These are phyloP conservation scores for Coemansia sp. DNA, from an alignment of 192 early-diverging fungal genomes.

Conservation along the genomic window DNA sequence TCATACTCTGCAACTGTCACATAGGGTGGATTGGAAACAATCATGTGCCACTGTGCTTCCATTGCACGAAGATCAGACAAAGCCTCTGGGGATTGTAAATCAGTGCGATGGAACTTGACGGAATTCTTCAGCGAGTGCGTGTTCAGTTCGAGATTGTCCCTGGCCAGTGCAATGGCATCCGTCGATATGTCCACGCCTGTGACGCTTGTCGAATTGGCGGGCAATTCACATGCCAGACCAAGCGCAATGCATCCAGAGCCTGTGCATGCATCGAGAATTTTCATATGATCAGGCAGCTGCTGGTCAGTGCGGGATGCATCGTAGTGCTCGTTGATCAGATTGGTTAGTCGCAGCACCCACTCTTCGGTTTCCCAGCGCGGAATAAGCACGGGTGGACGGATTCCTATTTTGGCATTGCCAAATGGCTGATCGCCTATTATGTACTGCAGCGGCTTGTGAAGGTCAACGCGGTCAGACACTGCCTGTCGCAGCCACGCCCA, in stretches of 20 bases:
- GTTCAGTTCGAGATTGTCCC: conserved; percentile 52
- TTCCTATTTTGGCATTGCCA: conserved; percentile 67
- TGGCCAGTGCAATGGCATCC: conserved; percentile 63
- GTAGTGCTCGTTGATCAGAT: conserved; percentile 41
- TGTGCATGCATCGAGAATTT: conserved; percentile 83
- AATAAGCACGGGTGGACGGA: conserved; percentile 77
- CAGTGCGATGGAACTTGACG: conserved; percentile 54
- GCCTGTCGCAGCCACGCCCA: conserved; percentile 55
- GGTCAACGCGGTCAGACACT: conserved; percentile 58
- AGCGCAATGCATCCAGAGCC: conserved; percentile 85
- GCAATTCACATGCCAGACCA: conserved; percentile 63
- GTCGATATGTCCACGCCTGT: conserved; percentile 66
- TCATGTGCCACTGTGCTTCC: conserved; percentile 57
- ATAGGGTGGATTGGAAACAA: conserved; percentile 94
- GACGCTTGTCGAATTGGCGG: conserved; percentile 44
- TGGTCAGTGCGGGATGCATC: not conserved
- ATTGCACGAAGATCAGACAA: not conserved
- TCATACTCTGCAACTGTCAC: conserved; percentile 69
- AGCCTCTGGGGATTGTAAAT: conserved; percentile 24
- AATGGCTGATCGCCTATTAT: conserved; percentile 89
- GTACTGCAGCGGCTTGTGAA: conserved; percentile 88
- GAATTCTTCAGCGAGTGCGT: conserved; percentile 19
- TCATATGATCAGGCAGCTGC: conserved; percentile 32
- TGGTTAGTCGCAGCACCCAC: conserved; percentile 68
- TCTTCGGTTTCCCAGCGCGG: conserved; percentile 96